Evolutionary conservation across 306 rosid species (phyloP).

Genomic region (Dryas alaskensis): DNA sequence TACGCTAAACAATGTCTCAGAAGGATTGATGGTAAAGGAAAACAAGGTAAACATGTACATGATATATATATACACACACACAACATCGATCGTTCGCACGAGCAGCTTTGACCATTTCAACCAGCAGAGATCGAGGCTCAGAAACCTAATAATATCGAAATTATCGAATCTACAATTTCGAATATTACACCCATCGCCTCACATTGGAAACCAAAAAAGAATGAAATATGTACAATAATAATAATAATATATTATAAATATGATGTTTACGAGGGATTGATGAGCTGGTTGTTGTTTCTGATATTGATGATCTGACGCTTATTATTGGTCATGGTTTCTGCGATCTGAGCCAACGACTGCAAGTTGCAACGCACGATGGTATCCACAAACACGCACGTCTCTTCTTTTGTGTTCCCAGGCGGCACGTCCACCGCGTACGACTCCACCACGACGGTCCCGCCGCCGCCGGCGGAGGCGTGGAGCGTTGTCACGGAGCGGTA

Average conservation of each 20-base stretch:
- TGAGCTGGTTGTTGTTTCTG: constrained; percentile 1
- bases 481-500: constrained; percentile 86
- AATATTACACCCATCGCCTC: constrained; percentile 18
- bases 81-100: background rate
- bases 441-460: constrained; percentile 74
- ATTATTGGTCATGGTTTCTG: constrained; percentile 51
- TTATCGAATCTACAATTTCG: constrained; percentile 4
- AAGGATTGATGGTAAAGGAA: background rate
- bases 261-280: background rate
- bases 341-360: constrained; percentile 80
- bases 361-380: constrained; percentile 91
- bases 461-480: constrained; percentile 41
- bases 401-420: constrained; percentile 74
- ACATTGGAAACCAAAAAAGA: constrained; percentile 20
- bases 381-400: constrained; percentile 86
- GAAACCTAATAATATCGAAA: background rate
- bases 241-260: too few species aligned
- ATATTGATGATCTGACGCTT: background rate
- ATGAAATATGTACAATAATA: background rate
- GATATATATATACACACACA: background rate
- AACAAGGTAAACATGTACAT: background rate
- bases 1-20: too few species aligned
- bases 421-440: constrained; percentile 92
- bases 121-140: background rate
- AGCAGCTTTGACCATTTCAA: background rate